These are phyloP conservation scores for Amylocystis lapponica DNA, from an alignment of 768 basidiomycete genomes.

Conservation along the genomic window DNA sequence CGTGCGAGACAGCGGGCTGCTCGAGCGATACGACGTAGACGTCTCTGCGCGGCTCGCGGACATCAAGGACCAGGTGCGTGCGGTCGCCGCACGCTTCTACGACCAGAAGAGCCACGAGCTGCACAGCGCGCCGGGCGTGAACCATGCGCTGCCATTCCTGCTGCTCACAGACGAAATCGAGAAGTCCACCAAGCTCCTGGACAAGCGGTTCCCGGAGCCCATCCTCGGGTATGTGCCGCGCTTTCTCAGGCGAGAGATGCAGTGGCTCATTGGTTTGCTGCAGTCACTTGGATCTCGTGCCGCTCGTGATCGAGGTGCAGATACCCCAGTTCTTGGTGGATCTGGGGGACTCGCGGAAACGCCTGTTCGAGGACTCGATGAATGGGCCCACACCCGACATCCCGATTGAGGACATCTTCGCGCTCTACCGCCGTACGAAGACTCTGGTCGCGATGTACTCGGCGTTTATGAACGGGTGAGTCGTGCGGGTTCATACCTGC, in stretches of 20 bases:
- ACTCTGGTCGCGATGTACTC: constrained; percentile 72
- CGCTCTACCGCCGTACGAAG: constrained; percentile 75
- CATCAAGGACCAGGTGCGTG: constrained; percentile 57
- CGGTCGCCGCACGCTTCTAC: constrained; percentile 57
- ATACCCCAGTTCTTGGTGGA: constrained; percentile 65
- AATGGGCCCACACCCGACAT: constrained; percentile 84
- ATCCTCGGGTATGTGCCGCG: constrained; percentile 59
- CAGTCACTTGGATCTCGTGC: constrained; percentile 71
- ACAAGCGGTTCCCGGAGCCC: constrained; percentile 83
- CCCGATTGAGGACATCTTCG: constrained; percentile 86
- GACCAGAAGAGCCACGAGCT: constrained; percentile 57
- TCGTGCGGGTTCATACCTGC: constrained; percentile 6
- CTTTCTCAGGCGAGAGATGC: neutral
- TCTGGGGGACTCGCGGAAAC: constrained; percentile 62
- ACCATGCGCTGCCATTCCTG: constrained; percentile 74
- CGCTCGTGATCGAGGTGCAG: constrained; percentile 61
- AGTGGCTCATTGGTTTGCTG: neutral
- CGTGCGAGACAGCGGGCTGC: constrained; percentile 60
- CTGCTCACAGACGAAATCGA: constrained; percentile 87
- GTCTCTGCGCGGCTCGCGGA: constrained; percentile 60
- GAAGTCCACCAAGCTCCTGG: constrained; percentile 74
- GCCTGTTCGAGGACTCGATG: constrained; percentile 76
- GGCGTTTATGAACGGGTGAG: constrained; percentile 78
- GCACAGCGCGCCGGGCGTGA: constrained; percentile 67
- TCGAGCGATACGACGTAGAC: constrained; percentile 73